These are phyloP conservation scores for Cadophora sp. DNA, from an alignment of 2,329 filamentous ascomycete species.

Conservation along the genomic window DNA sequence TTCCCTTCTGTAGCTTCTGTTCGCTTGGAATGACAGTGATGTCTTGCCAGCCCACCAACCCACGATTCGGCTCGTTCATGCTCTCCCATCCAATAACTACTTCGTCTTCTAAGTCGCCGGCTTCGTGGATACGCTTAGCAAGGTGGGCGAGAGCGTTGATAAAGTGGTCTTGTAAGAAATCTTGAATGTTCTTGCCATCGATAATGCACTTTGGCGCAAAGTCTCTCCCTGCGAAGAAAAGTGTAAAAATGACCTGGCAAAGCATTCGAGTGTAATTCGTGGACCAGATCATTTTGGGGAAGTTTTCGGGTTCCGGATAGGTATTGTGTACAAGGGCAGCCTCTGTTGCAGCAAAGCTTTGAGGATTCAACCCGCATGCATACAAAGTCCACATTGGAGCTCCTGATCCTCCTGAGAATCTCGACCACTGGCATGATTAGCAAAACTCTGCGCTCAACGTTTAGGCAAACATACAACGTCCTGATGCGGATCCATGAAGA, in stretches of 20 bases:
- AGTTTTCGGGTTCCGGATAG: constrained; percentile 81
- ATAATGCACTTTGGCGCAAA: constrained; percentile 97
- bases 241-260: constrained; percentile 88
- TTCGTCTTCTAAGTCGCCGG: constrained; percentile 84
- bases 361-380: constrained; percentile 88
- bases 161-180: constrained; percentile 90
- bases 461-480: constrained; percentile 74
- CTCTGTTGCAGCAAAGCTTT: constrained; percentile 83
- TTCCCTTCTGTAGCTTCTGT: constrained; percentile 91
- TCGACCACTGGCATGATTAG: constrained; percentile 72
- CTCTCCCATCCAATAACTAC: constrained; percentile 96
- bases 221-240: constrained; percentile 90
- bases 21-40: constrained; percentile 82
- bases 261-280: constrained; percentile 93
- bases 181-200: constrained; percentile 93
- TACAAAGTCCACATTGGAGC: constrained; percentile 98
- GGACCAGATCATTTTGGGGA: constrained; percentile 99
- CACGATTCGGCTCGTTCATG: constrained; percentile 92
- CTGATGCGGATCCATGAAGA: constrained; percentile 99
- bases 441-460: constrained; percentile 3
- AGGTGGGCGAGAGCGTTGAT: constrained; percentile 81
- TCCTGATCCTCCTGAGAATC: constrained; percentile 91
- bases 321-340: constrained; percentile 96
- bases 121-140: constrained; percentile 84
- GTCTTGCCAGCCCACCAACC: constrained; percentile 83